Evolutionary conservation across 805 yeast genomes (phyloP).

Genomic region (Pichia rugopelliculosa): DNA sequence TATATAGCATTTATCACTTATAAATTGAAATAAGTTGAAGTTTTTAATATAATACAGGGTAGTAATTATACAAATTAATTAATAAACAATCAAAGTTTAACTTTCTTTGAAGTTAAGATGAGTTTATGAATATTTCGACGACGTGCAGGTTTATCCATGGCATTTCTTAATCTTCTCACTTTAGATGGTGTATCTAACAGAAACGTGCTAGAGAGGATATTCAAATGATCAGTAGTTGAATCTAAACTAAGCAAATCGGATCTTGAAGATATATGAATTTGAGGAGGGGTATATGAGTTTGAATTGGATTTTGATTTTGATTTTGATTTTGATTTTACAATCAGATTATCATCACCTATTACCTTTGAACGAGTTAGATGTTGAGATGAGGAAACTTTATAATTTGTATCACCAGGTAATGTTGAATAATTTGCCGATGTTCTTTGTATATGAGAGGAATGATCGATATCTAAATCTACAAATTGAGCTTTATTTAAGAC

Average conservation of each 20-base stretch:
- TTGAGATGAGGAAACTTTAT: constrained; percentile 2
- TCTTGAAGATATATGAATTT: background rate
- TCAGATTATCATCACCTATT: constrained; percentile 1
- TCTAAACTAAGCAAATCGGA: background rate
- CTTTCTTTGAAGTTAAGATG: background rate
- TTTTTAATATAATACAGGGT: background rate
- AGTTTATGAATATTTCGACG: background rate
- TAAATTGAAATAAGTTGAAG: no score
- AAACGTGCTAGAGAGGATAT: background rate
- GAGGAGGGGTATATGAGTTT: background rate
- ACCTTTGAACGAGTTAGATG: constrained; percentile 9
- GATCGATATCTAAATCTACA: background rate
- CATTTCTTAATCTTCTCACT: constrained; percentile 22
- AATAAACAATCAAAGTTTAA: background rate
- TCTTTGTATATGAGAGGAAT: background rate
- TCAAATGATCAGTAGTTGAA: constrained; percentile 6
- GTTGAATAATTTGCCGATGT: background rate
- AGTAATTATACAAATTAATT: background rate
- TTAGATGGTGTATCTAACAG: constrained; percentile 21
- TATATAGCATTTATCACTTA: no score
- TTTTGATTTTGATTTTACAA: background rate
- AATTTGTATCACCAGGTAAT: constrained; percentile 1
- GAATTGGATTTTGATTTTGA: background rate
- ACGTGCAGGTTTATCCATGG: constrained; percentile 7
- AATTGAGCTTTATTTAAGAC: background rate